phyloP scores from a whole-genome alignment of 805 yeast genomes.

The Sugiyamaella smithiae region DNA sequence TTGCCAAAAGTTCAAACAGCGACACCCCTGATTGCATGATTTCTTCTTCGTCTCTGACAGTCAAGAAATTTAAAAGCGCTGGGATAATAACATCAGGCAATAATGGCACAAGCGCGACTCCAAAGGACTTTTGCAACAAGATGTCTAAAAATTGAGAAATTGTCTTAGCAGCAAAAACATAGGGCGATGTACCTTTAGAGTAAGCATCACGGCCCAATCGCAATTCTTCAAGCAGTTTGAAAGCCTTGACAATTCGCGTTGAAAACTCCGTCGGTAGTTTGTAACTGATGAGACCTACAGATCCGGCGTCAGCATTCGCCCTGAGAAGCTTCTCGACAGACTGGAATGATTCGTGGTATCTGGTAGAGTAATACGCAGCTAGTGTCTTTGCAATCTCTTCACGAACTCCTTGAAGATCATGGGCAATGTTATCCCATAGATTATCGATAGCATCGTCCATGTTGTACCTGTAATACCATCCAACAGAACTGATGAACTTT shows the following conservation, averaged over 20 bases:
- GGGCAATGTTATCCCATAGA: slow-evolving; percentile 49
- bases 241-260: slow-evolving; percentile 41
- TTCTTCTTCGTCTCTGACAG: slow-evolving; percentile 77
- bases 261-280: slow-evolving; percentile 34
- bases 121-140: slow-evolving; percentile 52
- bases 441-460: slow-evolving; percentile 45
- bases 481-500: slow-evolving; percentile 47
- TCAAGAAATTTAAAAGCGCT: slow-evolving; percentile 59
- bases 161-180: slow-evolving; percentile 63
- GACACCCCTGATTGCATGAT: slow-evolving; percentile 43
- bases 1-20: slow-evolving; percentile 46
- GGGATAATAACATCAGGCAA: slow-evolving; percentile 59
- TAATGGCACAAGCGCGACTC: slow-evolving; percentile 51
- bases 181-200: slow-evolving; percentile 43
- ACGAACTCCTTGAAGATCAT: slow-evolving; percentile 72
- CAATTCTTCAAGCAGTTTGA: slow-evolving; percentile 44
- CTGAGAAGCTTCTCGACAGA: slow-evolving; percentile 41
- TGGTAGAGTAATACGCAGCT: slow-evolving; percentile 43
- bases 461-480: slow-evolving; percentile 51
- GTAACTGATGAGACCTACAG: slow-evolving; percentile 38
- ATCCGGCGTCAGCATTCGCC: slow-evolving; percentile 35
- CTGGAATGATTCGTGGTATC: slow-evolving; percentile 43
- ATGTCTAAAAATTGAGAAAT: slow-evolving; percentile 57
- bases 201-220: slow-evolving; percentile 43
- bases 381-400: slow-evolving; percentile 62